Conservation (phyloP, 345 rosid genomes). For the Brassica juncea region DNA sequence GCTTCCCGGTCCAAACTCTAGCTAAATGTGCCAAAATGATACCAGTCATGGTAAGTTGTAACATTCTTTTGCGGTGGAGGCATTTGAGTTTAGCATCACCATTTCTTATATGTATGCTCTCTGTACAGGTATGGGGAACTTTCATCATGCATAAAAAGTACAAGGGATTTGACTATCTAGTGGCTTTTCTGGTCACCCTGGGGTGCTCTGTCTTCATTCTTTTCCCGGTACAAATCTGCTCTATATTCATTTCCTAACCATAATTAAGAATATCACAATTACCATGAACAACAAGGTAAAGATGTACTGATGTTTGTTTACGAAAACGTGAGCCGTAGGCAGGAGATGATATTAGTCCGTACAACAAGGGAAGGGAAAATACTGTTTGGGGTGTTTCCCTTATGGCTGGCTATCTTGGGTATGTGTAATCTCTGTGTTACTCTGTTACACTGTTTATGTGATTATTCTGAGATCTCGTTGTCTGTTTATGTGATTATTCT, state of each 20-base stretch:
- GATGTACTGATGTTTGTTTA: slow-evolving; percentile 18
- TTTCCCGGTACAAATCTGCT: slow-evolving; percentile 61
- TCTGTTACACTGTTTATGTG: neutral
- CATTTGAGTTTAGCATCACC: neutral
- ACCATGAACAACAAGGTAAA: neutral
- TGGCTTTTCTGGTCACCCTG: slow-evolving; percentile 45
- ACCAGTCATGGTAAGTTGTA: slow-evolving; percentile 79
- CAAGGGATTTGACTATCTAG: neutral
- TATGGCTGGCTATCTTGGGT: slow-evolving; percentile 97
- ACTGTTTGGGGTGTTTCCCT: slow-evolving; percentile 91
- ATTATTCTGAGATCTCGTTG: neutral
- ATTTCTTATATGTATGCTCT: neutral
- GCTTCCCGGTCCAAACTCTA: slow-evolving; percentile 92
- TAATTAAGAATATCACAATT: neutral
- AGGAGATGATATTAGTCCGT: slow-evolving; percentile 77
- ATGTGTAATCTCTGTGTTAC: slow-evolving; percentile 23
- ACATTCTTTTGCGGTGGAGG: too few species aligned
- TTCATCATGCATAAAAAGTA: slow-evolving; percentile 40
- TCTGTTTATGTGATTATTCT: too few species aligned
- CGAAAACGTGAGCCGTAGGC: slow-evolving; percentile 50
- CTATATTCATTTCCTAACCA: neutral
- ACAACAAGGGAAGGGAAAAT: slow-evolving; percentile 83
- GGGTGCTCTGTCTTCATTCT: slow-evolving; percentile 90
- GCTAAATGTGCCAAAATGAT: slow-evolving; percentile 99
- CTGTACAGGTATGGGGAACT: slow-evolving; percentile 76